Evolutionary conservation across 768 basidiomycete genomes (phyloP).

Genomic region (Russula emetica): DNA sequence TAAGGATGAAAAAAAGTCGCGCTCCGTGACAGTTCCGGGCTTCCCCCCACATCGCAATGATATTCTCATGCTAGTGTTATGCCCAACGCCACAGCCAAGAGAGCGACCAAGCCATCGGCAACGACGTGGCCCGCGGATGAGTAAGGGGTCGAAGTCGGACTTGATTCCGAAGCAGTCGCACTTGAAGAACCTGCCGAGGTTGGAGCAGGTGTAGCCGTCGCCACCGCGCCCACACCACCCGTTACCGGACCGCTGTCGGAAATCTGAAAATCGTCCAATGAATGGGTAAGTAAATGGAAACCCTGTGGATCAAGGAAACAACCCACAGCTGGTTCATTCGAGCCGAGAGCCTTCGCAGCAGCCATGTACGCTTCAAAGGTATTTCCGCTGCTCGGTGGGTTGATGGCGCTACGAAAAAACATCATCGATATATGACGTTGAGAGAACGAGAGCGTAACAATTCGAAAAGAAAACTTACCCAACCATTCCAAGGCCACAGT

Average conservation of each 20-base stretch:
- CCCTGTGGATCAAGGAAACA: not conserved
- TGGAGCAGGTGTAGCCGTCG: constrained; percentile 18
- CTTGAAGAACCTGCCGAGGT: not conserved
- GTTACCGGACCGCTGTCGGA: constrained; percentile 39
- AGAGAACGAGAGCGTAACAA: not conserved
- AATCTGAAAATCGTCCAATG: constrained; percentile 32
- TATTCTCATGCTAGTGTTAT: constrained; percentile 8
- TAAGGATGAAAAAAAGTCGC: too few species aligned
- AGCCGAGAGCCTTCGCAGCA: constrained; percentile 41
- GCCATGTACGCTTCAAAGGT: constrained; percentile 41
- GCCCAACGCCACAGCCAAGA: constrained; percentile 7
- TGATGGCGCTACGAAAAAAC: constrained; percentile 37
- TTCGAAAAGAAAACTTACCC: constrained; percentile 32
- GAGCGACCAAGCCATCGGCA: constrained; percentile 13
- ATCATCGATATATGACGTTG: not conserved
- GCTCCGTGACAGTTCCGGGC: not conserved
- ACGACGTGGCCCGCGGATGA: constrained; percentile 3
- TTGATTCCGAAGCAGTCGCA: not conserved
- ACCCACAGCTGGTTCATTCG: constrained; percentile 37
- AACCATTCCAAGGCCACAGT: constrained; percentile 52
- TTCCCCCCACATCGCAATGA: not conserved
- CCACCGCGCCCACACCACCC: constrained; percentile 37
- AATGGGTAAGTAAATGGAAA: not conserved
- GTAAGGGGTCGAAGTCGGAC: not conserved
- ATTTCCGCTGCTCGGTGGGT: constrained; percentile 45